Base-by-base conservation (phyloP, 495 filamentous ascomycete species). In the Lophiostoma macrostomum region DNA sequence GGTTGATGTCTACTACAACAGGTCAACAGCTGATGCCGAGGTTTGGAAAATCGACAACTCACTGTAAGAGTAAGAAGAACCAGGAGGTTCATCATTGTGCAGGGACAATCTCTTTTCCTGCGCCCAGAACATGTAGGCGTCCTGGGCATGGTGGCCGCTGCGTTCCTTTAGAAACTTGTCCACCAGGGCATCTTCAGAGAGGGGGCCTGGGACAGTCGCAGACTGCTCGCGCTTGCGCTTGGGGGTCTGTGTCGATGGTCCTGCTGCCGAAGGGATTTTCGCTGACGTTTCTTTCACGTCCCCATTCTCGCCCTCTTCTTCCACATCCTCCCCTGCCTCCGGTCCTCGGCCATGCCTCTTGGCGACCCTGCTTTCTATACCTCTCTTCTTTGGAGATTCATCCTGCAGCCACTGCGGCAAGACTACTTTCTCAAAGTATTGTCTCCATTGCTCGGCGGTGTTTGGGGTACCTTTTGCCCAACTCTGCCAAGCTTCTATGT, bases 361-460 rank as follows among this genome's bases (percentile, higher is more conserved):
- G 8, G 30, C 28, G 4, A 41, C 24, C 25, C 23, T 34, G n/a
- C 31, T 31, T n/a, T n/a, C 32, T 18, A 56, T 38, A 14, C 31
- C 18, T 13, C 46, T 31, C 27, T 36, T 37, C 31, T 63, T 54
- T 28, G 5, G 38, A 2, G 19, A n/a, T 13, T 35, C 30, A 37
- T 63, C 60, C 34, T 48, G 28, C 28, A 47, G 13, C 54, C 54
- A 63, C 22, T 55, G 48, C 12, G 60, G 60, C 3, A 37, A 27
- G 18, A 63, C 60, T 10, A 38, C 42, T 22, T 58, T 58, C 40
- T 54, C 54, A 25, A 47, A 63, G 25, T 50, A 63, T 22, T 54
- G 28, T 32, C 28, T 53, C 54, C 60, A 63, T 38, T 58, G 23
- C 13, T 54, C 42, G 1, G 43, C 49, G 10, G 42, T 50, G 14